Evolutionary conservation across 257 asterid species (phyloP).

Genomic region (Nicotiana tomentosiformis): DNA sequence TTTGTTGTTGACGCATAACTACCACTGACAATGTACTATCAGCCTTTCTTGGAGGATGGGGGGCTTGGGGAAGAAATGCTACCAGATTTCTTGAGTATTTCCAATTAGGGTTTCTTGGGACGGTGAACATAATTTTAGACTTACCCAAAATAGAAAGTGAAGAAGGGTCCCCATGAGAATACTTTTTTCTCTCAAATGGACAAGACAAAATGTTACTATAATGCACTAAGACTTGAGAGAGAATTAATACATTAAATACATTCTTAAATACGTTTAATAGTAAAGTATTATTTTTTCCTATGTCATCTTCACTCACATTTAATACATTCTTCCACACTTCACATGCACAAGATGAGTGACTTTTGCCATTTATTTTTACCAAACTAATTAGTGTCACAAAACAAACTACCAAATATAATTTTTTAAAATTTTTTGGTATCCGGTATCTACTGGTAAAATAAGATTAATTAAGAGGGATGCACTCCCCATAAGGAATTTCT

Average conservation of each 20-base stretch:
- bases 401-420: too few species aligned
- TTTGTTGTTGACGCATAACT: slow-evolving; percentile 25
- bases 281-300: neutral
- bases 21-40: slow-evolving; percentile 5
- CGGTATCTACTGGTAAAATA: too few species aligned
- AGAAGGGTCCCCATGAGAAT: neutral
- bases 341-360: neutral
- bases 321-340: neutral
- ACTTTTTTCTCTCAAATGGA: neutral
- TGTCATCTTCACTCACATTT: neutral
- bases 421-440: too few species aligned
- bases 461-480: too few species aligned
- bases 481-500: too few species aligned
- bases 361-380: neutral
- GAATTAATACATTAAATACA: too few species aligned
- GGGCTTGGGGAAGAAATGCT: neutral
- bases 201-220: neutral
- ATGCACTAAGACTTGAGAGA: neutral
- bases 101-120: slow-evolving; percentile 10
- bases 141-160: neutral
- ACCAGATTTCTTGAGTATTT: neutral
- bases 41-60: neutral
- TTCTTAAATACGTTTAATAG: too few species aligned
- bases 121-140: neutral
- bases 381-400: too few species aligned